Percentiles rank a stretch among this genome's conserved stretches.
Conservation (phyloP, 495 filamentous ascomycete genomes). For the Hypoxylon trugodes region DNA sequence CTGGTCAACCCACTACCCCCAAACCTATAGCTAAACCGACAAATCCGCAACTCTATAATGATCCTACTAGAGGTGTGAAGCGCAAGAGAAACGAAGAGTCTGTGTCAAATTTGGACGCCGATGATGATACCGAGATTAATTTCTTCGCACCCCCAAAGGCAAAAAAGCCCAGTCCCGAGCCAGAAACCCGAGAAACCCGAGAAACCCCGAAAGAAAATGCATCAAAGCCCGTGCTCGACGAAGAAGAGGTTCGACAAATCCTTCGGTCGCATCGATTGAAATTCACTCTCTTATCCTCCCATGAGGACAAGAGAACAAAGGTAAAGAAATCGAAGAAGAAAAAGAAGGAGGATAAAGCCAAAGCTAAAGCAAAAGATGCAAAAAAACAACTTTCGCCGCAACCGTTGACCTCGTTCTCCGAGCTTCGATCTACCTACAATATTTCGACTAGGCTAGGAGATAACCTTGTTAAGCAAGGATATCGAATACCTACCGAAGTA, state of each 20-base stretch:
- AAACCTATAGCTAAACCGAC: constrained; percentile 44
- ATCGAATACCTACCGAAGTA: constrained; percentile 88
- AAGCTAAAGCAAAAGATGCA: constrained; percentile 53
- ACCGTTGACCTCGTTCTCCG: constrained; percentile 78
- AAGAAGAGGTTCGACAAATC: constrained; percentile 76
- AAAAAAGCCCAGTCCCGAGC: constrained; percentile 26
- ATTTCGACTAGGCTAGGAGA: constrained; percentile 74
- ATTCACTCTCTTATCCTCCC: constrained; percentile 69
- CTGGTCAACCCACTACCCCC: constrained; percentile 33
- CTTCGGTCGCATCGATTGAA: constrained; percentile 87
- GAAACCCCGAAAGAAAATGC: constrained; percentile 29
- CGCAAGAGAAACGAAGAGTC: constrained; percentile 55
- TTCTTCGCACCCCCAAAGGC: constrained; percentile 55
- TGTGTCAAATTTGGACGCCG: constrained; percentile 32
- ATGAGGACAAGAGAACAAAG: constrained; percentile 39
- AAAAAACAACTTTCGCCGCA: constrained; percentile 74
- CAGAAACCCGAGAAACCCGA: neutral
- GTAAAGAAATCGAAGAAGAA: constrained; percentile 50
- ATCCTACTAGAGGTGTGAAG: constrained; percentile 55
- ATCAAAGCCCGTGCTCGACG: constrained; percentile 53
- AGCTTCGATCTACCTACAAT: constrained; percentile 73
- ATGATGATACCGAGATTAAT: constrained; percentile 52
- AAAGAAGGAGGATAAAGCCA: constrained; percentile 47
- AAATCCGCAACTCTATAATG: constrained; percentile 62
- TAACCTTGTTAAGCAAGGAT: constrained; percentile 86